Evolutionary conservation across 345 rosid genomes (phyloP), one percentile per base, ranked within the genome.

Genomic region (Clausena lansium): DNA sequence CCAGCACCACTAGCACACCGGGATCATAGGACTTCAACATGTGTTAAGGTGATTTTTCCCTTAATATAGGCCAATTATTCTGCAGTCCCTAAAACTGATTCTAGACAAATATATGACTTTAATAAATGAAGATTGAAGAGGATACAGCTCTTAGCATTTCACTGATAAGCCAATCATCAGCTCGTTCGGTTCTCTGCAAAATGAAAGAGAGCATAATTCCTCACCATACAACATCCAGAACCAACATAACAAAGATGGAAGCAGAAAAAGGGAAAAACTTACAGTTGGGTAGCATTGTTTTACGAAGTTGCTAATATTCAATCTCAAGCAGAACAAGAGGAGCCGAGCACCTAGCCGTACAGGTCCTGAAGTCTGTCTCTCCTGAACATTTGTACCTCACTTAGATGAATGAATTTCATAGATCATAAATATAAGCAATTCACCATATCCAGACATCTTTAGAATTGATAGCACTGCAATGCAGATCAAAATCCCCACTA

Each of bases 91-190:
- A 66, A 36, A 66, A 65, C n/a, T 52, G 33, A 75, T 15, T n/a
- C 47, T n/a, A 47, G 27, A 64, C 15, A 32, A 10, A 30, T 5
- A 11, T 7, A 60, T 41, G 24, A 24, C 59, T n/a, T 20, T 76
- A 39, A 13, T 45, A 45, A 13, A 45, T 45, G 50, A 45, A 45
- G 9, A 63, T 2, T 50, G 72, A 67, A 50, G 78, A 89, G 95
- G 98, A 95, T 93, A 95, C 98, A 68, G 97, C 95, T 83, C 98
- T 87, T 57, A 89, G 86, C 98, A 95, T 93, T 89, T 95, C 97
- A 67, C 76, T 54, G 55, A 87, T 77, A 71, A 95, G 97, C 90
- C 90, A 86, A 65, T 86, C 89, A 78, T 95, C 95, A 81, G 88
- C 98, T 84, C 98, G 87, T 69, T 87, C 87, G 0, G 88, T 61